Conservation (phyloP, 148 eudicot genomes). For the Rhododendron vialii region DNA sequence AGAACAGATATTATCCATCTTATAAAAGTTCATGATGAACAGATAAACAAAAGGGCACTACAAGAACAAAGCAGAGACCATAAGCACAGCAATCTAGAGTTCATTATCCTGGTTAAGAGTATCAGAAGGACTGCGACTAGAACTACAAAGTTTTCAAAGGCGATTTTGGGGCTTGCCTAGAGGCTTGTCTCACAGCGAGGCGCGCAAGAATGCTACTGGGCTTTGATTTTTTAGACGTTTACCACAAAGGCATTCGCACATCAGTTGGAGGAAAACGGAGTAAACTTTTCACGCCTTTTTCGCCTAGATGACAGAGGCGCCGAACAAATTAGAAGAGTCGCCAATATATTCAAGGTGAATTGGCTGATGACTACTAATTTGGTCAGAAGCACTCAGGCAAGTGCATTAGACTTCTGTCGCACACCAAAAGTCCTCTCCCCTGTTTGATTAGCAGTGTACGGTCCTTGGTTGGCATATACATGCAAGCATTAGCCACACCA, state of each 20-base stretch:
- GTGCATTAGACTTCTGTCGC: neutral
- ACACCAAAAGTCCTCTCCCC: neutral
- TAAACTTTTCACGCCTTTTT: neutral
- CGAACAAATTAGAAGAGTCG: neutral
- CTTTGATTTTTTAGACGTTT: neutral
- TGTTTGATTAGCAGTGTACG: neutral
- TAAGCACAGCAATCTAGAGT: neutral
- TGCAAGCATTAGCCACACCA: neutral
- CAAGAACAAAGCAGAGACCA: neutral
- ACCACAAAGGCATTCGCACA: neutral
- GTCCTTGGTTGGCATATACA: neutral
- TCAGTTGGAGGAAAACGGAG: neutral
- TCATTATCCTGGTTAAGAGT: neutral
- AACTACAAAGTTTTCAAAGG: neutral
- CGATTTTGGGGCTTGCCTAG: neutral
- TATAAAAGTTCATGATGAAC: constrained; percentile 11
- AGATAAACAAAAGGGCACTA: neutral
- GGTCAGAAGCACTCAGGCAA: neutral
- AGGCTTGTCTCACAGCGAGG: neutral
- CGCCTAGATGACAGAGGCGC: neutral
- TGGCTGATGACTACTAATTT: neutral
- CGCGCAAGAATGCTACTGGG: neutral
- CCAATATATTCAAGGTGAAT: neutral
- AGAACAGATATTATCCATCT: too few relatives aligned
- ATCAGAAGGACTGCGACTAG: neutral